Percentiles rank a stretch among this genome's conserved stretches.
phyloP scores from a whole-genome alignment of 2,329 filamentous ascomycete species.

The Graphilbum ipis-grandicollis region DNA sequence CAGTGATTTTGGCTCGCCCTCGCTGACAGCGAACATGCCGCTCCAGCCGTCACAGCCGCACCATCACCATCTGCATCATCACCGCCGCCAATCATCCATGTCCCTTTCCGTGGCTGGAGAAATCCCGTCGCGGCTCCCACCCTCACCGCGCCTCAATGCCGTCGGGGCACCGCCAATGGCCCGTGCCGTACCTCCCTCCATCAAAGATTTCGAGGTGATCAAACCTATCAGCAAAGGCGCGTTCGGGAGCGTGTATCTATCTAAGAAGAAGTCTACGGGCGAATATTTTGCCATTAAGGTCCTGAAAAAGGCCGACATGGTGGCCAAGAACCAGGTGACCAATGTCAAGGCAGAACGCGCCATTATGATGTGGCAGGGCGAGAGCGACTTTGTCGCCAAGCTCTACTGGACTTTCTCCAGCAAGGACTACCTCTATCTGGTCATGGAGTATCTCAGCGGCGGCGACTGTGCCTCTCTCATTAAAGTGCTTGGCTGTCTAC shows the following conservation, averaged over 20 bases:
- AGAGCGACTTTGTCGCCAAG: constrained; percentile 97
- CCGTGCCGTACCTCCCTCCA: constrained; percentile 79
- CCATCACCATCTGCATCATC: constrained; percentile 32
- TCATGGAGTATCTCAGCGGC: constrained; percentile 98
- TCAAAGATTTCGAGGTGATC: constrained; percentile 98
- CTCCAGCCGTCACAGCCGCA: constrained; percentile 47
- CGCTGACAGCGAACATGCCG: constrained; percentile 21
- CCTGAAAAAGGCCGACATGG: constrained; percentile 98
- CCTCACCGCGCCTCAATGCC: constrained; percentile 67
- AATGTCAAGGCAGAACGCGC: constrained; percentile 97
- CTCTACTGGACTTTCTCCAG: constrained; percentile 99
- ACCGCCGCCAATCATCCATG: constrained; percentile 81
- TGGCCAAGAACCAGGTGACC: constrained; percentile 97
- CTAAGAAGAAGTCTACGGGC: constrained; percentile 95
- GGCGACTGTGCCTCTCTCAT: constrained; percentile 94
- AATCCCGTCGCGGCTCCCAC: constrained; percentile 43
- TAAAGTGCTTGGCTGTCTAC: constrained; percentile 78
- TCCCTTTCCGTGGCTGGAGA: constrained; percentile 31
- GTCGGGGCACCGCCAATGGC: constrained; percentile 67
- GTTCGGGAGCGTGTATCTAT: constrained; percentile 93
- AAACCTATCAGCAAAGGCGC: constrained; percentile 98
- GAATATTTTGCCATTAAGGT: constrained; percentile 99
- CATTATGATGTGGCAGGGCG: constrained; percentile 99
- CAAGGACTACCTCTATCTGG: constrained; percentile 95
- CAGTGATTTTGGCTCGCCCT: constrained; percentile 66